Evolutionary conservation across 495 filamentous ascomycete genomes (phyloP).

Genomic region (Thermochaetoides thermophila): DNA sequence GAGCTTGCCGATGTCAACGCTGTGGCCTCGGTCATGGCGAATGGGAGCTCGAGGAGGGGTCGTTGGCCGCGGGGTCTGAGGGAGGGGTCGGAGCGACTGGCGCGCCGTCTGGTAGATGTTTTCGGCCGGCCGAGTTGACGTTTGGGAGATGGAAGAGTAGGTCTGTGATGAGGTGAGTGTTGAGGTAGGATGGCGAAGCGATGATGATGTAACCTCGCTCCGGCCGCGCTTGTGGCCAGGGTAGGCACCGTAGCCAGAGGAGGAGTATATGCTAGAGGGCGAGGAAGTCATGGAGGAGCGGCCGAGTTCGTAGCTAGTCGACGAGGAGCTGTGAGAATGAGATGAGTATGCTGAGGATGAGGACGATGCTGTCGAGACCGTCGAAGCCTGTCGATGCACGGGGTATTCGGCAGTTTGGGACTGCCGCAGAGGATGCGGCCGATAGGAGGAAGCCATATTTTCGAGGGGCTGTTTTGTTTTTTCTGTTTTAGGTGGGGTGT

Average conservation of each 20-base stretch:
- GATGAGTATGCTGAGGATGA: no score
- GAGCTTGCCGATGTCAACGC: slow-evolving; percentile 35
- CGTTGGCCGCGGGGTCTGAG: slow-evolving; percentile 41
- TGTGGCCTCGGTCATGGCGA: slow-evolving; percentile 33
- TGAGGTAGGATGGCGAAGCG: no score
- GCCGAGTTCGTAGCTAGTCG: slow-evolving; percentile 47
- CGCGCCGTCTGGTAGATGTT: slow-evolving; percentile 53
- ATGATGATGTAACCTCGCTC: slow-evolving; percentile 47
- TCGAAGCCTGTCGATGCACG: slow-evolving; percentile 60
- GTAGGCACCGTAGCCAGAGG: slow-evolving; percentile 5
- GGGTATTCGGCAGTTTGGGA: slow-evolving; percentile 48
- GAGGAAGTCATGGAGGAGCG: slow-evolving; percentile 53
- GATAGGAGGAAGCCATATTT: slow-evolving; percentile 30
- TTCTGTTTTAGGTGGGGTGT: neutral
- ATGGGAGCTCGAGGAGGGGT: slow-evolving; percentile 9
- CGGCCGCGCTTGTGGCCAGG: slow-evolving; percentile 59
- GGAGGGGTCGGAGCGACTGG: slow-evolving; percentile 62
- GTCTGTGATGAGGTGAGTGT: slow-evolving; percentile 22
- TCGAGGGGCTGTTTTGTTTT: slow-evolving; percentile 7
- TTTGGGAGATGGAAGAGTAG: slow-evolving; percentile 31
- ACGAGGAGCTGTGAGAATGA: slow-evolving; percentile 58
- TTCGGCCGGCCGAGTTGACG: slow-evolving; percentile 29
- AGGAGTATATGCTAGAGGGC: slow-evolving; percentile 46
- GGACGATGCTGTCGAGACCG: slow-evolving; percentile 57
- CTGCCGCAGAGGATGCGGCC: slow-evolving; percentile 43